Percentiles rank a stretch among this genome's conserved stretches.
These are phyloP conservation scores for cucumber (Cucumis sativus) DNA, from an alignment of 306 rosid genomes.

Conservation along the genomic window DNA sequence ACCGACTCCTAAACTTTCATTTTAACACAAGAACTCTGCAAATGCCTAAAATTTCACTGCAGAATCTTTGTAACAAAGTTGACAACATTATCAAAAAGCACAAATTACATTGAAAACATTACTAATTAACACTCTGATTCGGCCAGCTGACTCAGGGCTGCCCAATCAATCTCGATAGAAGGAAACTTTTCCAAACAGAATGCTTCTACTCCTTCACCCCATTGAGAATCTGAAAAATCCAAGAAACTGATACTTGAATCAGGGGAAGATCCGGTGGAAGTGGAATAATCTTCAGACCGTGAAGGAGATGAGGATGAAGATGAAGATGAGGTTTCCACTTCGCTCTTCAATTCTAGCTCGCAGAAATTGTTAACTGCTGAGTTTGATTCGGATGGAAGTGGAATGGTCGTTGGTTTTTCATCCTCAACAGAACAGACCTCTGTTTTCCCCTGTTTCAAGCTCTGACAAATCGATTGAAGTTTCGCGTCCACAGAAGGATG, in stretches of 20 bases:
- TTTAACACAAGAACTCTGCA: constrained; percentile 34
- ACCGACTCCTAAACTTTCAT: constrained; percentile 8
- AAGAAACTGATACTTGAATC: constrained; percentile 47
- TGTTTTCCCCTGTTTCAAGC: constrained; percentile 34
- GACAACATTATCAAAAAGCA: constrained; percentile 7
- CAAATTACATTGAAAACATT: not conserved
- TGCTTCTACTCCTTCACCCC: constrained; percentile 27
- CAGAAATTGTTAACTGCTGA: not conserved
- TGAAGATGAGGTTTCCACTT: not conserved
- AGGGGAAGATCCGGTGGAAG: constrained; percentile 37
- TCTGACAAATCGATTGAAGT: constrained; percentile 68
- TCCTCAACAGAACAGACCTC: constrained; percentile 19
- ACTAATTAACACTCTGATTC: not conserved
- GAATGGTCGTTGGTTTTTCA: constrained; percentile 14
- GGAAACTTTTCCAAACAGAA: constrained; percentile 71
- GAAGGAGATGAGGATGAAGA: constrained; percentile 21
- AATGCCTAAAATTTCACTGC: constrained; percentile 60
- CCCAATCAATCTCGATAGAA: constrained; percentile 91
- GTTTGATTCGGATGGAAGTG: constrained; percentile 8
- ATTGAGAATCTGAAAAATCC: constrained; percentile 36
- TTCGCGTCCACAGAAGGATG: constrained; percentile 69
- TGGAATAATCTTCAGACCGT: constrained; percentile 26
- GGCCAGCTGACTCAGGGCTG: constrained; percentile 16
- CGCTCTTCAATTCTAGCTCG: constrained; percentile 4
- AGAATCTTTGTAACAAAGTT: constrained; percentile 25